Evolutionary conservation across 2,329 filamentous ascomycete genomes (phyloP).

Genomic region (Colletotrichum liriopes): DNA sequence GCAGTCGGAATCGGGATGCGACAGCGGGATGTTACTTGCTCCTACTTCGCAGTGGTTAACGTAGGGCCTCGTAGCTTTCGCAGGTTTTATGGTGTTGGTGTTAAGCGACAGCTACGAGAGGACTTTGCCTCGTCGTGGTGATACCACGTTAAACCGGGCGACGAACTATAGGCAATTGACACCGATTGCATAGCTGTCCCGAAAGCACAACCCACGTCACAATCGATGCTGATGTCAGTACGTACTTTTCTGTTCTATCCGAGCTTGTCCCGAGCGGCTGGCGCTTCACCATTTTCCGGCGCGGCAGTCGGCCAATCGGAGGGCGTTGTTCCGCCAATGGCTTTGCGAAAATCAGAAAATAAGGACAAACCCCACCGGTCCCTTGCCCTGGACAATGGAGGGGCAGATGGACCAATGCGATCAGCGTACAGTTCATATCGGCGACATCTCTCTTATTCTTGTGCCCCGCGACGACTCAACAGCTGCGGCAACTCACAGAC

Average conservation of each 20-base stretch:
- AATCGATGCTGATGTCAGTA: conserved; percentile 6
- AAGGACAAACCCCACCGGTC: conserved; percentile 32
- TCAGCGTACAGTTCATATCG: conserved; percentile 7
- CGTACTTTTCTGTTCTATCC: conserved; percentile 7
- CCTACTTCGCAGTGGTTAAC: neutral
- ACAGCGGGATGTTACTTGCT: neutral
- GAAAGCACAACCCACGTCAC: conserved; percentile 42
- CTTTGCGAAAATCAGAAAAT: conserved; percentile 14
- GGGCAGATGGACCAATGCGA: conserved; percentile 31
- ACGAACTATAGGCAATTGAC: conserved; percentile 15
- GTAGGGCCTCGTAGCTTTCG: neutral
- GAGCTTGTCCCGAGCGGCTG: conserved; percentile 26
- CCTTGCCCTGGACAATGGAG: conserved; percentile 40
- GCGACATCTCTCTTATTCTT: conserved; percentile 14
- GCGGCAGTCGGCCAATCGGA: conserved; percentile 30
- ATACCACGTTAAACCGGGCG: neutral
- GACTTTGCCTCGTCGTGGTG: conserved; percentile 26
- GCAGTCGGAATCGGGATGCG: conserved; percentile 9
- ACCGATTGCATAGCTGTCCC: conserved; percentile 39
- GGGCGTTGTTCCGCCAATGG: neutral
- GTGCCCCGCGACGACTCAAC: conserved; percentile 35
- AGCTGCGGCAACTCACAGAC: conserved; percentile 10
- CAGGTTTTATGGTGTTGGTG: neutral
- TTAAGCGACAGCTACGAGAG: neutral
- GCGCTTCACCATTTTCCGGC: neutral